A percentile compares a stretch with the other conserved stretches of the same genome.
Evolutionary conservation across 129 eudicot genomes (phyloP).

Genomic region (Kitagawia praeruptora): DNA sequence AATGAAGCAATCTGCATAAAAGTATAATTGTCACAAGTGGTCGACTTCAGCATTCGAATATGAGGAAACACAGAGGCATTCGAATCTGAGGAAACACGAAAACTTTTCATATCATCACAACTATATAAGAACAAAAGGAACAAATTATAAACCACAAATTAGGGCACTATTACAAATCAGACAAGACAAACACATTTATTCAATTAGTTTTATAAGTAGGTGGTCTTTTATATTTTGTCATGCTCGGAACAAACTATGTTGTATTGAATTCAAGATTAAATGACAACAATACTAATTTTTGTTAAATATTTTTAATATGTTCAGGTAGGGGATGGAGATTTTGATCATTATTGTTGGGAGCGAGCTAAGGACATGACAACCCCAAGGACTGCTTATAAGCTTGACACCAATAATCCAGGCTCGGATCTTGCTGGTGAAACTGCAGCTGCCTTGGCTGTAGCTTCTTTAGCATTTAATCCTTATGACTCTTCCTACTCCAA

Average conservation of each 20-base stretch:
- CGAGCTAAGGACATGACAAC: constrained; percentile 87
- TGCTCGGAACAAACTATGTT: background rate
- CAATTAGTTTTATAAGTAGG: background rate
- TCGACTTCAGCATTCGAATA: constrained; percentile 34
- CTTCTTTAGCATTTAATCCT: constrained; percentile 60
- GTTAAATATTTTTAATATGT: background rate
- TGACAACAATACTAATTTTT: too few relatives aligned
- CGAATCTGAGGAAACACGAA: constrained; percentile 22
- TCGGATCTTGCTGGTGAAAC: constrained; percentile 96
- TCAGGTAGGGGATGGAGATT: constrained; percentile 85
- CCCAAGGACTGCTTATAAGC: constrained; percentile 64
- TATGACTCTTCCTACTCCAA: constrained; percentile 67
- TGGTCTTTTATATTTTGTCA: background rate
- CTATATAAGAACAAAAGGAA: too few relatives aligned
- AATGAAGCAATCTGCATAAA: background rate
- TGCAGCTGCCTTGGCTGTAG: constrained; percentile 87
- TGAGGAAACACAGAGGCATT: too few relatives aligned
- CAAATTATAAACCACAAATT: too few relatives aligned
- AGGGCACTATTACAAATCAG: too few relatives aligned
- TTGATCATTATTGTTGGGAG: constrained; percentile 92
- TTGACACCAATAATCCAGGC: constrained; percentile 64
- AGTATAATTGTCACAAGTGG: constrained; percentile 30
- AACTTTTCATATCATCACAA: constrained; percentile 37
- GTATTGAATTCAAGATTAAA: background rate
- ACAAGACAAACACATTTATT: too few relatives aligned